Percentiles rank a stretch among this genome's conserved stretches.
Conservation (phyloP, 2,329 filamentous ascomycete genomes). For the Neofusicoccum umdonicola region DNA sequence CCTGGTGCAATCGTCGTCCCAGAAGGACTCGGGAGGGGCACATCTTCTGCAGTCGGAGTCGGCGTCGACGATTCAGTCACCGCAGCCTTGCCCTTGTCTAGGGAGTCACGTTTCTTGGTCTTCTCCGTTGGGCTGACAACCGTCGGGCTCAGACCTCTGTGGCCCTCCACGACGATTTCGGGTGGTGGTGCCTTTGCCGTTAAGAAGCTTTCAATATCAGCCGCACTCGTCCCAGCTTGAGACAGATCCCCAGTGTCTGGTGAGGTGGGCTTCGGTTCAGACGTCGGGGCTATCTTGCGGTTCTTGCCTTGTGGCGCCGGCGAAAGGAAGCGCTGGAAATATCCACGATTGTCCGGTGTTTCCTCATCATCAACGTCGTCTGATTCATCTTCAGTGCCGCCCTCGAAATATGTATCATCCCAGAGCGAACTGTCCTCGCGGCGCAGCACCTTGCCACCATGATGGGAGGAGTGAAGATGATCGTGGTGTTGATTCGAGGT, state of each 20-base stretch:
- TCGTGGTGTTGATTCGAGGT: not conserved
- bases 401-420: constrained; percentile 51
- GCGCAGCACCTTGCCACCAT: not conserved
- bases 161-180: not conserved
- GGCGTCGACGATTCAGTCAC: not conserved
- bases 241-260: constrained; percentile 22
- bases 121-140: not conserved
- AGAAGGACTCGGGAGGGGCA: not conserved
- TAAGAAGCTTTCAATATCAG: constrained; percentile 37
- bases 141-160: not conserved
- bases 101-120: not conserved
- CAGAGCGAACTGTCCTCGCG: constrained; percentile 45
- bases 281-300: constrained; percentile 17
- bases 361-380: constrained; percentile 41
- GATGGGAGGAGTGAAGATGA: not conserved
- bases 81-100: not conserved
- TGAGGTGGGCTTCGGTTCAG: not conserved
- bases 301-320: constrained; percentile 29
- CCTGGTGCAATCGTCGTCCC: not conserved
- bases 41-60: not conserved
- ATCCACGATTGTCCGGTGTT: constrained; percentile 24
- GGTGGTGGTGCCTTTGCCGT: not conserved
- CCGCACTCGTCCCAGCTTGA: constrained; percentile 34
- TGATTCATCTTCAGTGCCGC: constrained; percentile 44
- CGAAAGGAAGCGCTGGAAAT: constrained; percentile 34